Base-by-base conservation (phyloP, 139 green algal species). In the Closterium sp. region DNA sequence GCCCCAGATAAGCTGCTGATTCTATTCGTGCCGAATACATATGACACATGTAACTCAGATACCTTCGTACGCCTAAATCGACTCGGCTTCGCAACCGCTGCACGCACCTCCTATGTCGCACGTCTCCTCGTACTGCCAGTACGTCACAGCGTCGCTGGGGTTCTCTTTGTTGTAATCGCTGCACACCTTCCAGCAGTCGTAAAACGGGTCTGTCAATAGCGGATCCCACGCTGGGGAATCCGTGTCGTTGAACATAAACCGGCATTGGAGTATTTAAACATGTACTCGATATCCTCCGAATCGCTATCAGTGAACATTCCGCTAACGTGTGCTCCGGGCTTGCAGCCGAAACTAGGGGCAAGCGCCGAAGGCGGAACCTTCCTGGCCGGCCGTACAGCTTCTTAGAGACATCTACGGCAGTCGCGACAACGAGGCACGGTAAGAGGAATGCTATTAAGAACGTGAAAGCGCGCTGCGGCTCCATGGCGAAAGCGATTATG, bases 71-170 rank as follows among this genome's bases (percentile, higher is more conserved):
- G n/a, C n/a, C n/a, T n/a, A n/a, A n/a, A n/a, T n/a, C n/a, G n/a
- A n/a, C n/a, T n/a, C n/a, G 9, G 55, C 55, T 28, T 12, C 4
- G 55, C 55, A 76, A 28, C 55, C 16, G 55, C 55, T 2, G 16
- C 12, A 76, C 55, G 55, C 55, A 86, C 83, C 83, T 86, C 83
- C 83, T 12, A 32, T 33, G 83, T 86, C 83, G 83, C 83, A 86
- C 83, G 83, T 86, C 83, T 86, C 83, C 83, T 86, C 83, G 83
- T 34, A 86, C 83, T 34, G n/a, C 83, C 83, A 86, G 83, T 86
- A 86, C 16, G 30, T 33, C 30, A 33, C 83, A 1, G n/a, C 21
- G 30, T 76, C 55, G 55, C 55, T 76, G 12, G 30, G 55, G 55
- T 76, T 76, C 12, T 76, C 55, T 19, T 76, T 76, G 12, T 76